These are phyloP conservation scores for Pseudogymnoascus sp. DNA, from an alignment of 2,329 filamentous ascomycete species.

Conservation along the genomic window DNA sequence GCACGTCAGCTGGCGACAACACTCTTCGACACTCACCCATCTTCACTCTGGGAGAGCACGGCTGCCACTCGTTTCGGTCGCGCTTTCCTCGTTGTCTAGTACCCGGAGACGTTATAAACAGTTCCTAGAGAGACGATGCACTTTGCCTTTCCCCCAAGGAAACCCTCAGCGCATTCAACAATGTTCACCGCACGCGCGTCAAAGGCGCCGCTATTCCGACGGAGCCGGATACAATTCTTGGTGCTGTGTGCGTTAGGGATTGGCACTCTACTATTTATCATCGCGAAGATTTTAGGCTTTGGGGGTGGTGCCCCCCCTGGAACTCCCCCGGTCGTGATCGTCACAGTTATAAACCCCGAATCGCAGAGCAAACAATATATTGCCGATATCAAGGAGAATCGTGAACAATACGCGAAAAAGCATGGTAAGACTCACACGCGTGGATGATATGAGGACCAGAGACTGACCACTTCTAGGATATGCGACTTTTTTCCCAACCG, in stretches of 20 bases:
- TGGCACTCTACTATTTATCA: conserved; percentile 48
- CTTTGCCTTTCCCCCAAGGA: conserved; percentile 81
- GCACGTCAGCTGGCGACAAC: not conserved
- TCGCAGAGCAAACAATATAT: conserved; percentile 60
- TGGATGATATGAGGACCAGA: conserved; percentile 5
- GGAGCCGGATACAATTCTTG: conserved; percentile 54
- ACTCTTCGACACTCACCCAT: not conserved
- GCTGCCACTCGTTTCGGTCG: conserved; percentile 12
- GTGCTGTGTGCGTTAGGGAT: conserved; percentile 37
- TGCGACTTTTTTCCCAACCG: conserved; percentile 70
- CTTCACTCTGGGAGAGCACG: not conserved
- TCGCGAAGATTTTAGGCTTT: conserved; percentile 35
- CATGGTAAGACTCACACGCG: conserved; percentile 57
- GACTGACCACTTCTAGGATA: conserved; percentile 56
- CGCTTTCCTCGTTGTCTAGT: not conserved
- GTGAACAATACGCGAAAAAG: conserved; percentile 73
- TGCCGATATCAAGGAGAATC: conserved; percentile 70
- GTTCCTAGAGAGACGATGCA: conserved; percentile 54
- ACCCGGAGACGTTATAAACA: not conserved
- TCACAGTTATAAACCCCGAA: conserved; percentile 69
- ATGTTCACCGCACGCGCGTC: conserved; percentile 59
- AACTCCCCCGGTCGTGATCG: conserved; percentile 62
- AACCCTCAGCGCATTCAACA: conserved; percentile 62
- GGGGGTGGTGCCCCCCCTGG: conserved; percentile 39
- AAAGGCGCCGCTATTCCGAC: conserved; percentile 47